Conservation (phyloP, 139 green algal species). For the Chara braunii region DNA sequence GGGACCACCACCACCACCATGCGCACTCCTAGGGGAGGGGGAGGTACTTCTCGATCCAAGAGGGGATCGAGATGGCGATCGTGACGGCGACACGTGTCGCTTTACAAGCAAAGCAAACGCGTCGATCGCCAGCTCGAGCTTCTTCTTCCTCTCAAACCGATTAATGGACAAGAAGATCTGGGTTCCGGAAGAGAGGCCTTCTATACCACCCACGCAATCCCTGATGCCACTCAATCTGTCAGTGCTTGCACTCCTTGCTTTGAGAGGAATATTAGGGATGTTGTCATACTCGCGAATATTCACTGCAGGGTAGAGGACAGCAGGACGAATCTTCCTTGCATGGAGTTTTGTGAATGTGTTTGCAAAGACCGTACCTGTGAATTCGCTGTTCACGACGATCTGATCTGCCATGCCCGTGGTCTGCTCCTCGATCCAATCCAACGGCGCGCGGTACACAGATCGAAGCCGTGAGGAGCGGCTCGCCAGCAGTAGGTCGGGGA, state of each 20-base stretch:
- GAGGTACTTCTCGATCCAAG: no score
- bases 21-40: no score
- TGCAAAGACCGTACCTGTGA: slow-evolving; percentile 73
- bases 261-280: background rate
- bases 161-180: slow-evolving; percentile 89
- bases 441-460: slow-evolving; percentile 52
- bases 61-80: no score
- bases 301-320: slow-evolving; percentile 84
- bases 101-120: slow-evolving; percentile 48
- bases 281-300: slow-evolving; percentile 31
- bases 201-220: background rate
- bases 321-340: no score
- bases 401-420: slow-evolving; percentile 53
- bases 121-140: slow-evolving; percentile 69
- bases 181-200: no score
- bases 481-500: slow-evolving; percentile 85
- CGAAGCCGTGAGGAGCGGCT: slow-evolving; percentile 43
- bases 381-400: slow-evolving; percentile 90
- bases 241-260: slow-evolving; percentile 2
- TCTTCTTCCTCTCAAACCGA: slow-evolving; percentile 96
- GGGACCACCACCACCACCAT: no score
- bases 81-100: no score
- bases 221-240: slow-evolving; percentile 1
- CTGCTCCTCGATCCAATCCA: slow-evolving; percentile 75
- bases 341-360: no score